A percentile compares a stretch with the other conserved stretches of the same genome.
phyloP scores from a whole-genome alignment of 2,329 filamentous ascomycete genomes.

The Fusarium irregulare region DNA sequence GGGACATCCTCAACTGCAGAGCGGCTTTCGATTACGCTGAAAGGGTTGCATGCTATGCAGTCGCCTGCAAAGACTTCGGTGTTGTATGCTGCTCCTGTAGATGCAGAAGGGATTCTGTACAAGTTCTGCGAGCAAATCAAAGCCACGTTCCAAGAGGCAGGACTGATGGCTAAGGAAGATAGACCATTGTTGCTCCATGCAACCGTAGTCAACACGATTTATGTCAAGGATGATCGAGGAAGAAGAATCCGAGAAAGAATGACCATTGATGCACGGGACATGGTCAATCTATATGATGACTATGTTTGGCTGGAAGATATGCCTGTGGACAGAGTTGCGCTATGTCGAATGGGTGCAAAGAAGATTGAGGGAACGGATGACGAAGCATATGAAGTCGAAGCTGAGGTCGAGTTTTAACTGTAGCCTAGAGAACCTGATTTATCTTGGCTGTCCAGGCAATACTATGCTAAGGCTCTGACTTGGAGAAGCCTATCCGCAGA shows the following conservation, averaged over 20 bases:
- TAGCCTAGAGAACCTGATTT: constrained; percentile 6
- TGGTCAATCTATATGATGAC: constrained; percentile 70
- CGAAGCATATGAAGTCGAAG: constrained; percentile 65
- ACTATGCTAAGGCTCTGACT: background rate
- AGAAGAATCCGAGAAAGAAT: constrained; percentile 52
- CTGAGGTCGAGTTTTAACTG: constrained; percentile 57
- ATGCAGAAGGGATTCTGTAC: constrained; percentile 62
- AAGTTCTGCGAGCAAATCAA: constrained; percentile 69
- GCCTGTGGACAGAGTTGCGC: constrained; percentile 74
- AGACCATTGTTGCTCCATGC: constrained; percentile 81
- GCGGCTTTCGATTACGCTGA: constrained; percentile 59
- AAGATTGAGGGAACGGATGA: constrained; percentile 66
- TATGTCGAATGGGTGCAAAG: constrained; percentile 91
- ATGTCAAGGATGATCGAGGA: constrained; percentile 62
- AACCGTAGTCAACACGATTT: constrained; percentile 87
- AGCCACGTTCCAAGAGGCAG: constrained; percentile 64
- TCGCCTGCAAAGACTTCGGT: constrained; percentile 66
- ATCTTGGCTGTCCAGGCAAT: background rate
- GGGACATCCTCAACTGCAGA: constrained; percentile 16
- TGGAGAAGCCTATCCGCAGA: background rate
- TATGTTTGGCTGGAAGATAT: constrained; percentile 78
- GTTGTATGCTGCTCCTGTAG: constrained; percentile 72
- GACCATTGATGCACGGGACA: constrained; percentile 64
- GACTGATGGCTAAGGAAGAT: constrained; percentile 67
- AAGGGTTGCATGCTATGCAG: constrained; percentile 72